A percentile compares a stretch with the other conserved stretches of the same genome.
phyloP scores from a whole-genome alignment of 176 grass and related monocot genomes.

The barley (Hordeum vulgare) region MorexV3_pseudomolecules_assembly NC_058523.1:56416267-56416766 shows the following conservation, averaged over 20 bases:
- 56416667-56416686: not conserved
- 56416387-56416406: not conserved
- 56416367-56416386: constrained; percentile 28
- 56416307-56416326: constrained; percentile 6
- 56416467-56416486: constrained; percentile 60
- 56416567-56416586: not conserved
- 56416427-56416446: constrained; percentile 54
- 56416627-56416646: not conserved
- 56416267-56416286: constrained; percentile 17
- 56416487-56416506: constrained; percentile 15
- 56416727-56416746: constrained; percentile 6
- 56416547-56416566: constrained; percentile 24
- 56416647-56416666: constrained; percentile 1
- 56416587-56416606: not conserved
- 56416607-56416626: constrained; percentile 24
- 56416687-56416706: not conserved
- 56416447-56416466: constrained; percentile 33
- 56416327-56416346: constrained; percentile 55
- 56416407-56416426: constrained; percentile 48
- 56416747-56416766: not conserved
- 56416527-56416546: constrained; percentile 1
- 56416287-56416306: not conserved
- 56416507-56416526: not conserved
- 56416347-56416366: constrained; percentile 62
- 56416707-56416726: no score